Base-by-base conservation (phyloP, 1,139 yeast species). In the Yamadazyma jaroonii region DNA sequence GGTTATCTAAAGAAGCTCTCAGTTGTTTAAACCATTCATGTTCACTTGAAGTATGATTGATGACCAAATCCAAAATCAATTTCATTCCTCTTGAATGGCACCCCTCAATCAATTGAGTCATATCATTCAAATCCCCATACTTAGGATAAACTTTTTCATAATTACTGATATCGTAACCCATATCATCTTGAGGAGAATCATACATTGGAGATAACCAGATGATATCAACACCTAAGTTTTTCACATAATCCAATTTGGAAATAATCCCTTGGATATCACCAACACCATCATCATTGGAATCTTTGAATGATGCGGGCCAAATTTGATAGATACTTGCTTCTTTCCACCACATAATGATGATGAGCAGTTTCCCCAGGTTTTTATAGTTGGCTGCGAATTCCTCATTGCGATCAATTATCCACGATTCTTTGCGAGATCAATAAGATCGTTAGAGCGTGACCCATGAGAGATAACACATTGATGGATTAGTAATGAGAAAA, bases 81-180 rank as follows among this genome's bases (percentile, higher is more conserved):
- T 64, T 73, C 71, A 79, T 67, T 14, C 74, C 81, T 35, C 79
- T 57, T 32, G 59, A 47, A 52, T 78, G 81, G 24, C 66, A 53
- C 35, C 65, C 77, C 9, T 62, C 61, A 42, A 78, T 72, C 52
- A 78, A 61, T 12, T 53, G 43, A 45, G 74, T 72, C 72, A 74
- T 69, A 46, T 74, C 80, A 32, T 70, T 67, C 51, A 76, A 54
- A 12, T 78, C 66, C 31, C 84, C 84, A 51, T 76, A 79, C 43
- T 61, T 61, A 5, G 77, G 73, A 52, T 77, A 69, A 27, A 79
- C 67, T 13, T 57, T 63, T 49, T 74, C 68, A 53, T 78, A 79
- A 56, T 78, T 73, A 32, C 75, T 61, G 48, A 79, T 74, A 51
- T 78, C 84, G 52, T 79, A 79, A 2, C 84, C 84, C 84, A 78